These are phyloP conservation scores for Escovopsis sp. DNA, from an alignment of 2,329 filamentous ascomycete species.

Conservation along the genomic window DNA sequence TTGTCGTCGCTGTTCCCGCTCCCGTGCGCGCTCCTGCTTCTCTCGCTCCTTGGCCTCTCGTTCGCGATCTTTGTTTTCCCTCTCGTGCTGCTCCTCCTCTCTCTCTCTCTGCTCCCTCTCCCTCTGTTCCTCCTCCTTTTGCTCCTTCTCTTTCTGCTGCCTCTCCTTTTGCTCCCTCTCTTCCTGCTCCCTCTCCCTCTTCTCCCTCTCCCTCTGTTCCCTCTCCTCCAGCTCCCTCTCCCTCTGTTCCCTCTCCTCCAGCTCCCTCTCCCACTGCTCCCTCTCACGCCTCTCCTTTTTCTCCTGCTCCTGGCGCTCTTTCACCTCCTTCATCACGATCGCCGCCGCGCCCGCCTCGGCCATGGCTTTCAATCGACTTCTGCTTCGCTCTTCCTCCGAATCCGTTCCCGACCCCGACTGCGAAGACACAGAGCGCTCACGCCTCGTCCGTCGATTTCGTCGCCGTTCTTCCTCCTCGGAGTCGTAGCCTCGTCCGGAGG, in stretches of 20 bases:
- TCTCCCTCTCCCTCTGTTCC: conserved; percentile 26
- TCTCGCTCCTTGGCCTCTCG: neutral
- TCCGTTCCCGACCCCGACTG: conserved; percentile 12
- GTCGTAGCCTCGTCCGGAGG: conserved; percentile 27
- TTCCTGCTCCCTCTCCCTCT: conserved; percentile 8
- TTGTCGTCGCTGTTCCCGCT: neutral
- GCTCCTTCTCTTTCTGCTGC: neutral
- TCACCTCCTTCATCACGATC: conserved; percentile 47
- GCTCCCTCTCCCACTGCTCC: conserved; percentile 9
- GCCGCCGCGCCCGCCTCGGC: conserved; percentile 46
- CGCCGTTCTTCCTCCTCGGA: conserved; percentile 32
- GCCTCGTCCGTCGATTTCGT: conserved; percentile 24
- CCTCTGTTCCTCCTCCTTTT: neutral
- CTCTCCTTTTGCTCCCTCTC: neutral
- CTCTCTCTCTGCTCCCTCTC: neutral
- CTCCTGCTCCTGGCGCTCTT: conserved; percentile 32
- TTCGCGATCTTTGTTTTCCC: no score
- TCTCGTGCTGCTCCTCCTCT: neutral
- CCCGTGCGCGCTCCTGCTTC: neutral
- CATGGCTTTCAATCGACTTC: conserved; percentile 38
- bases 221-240: conserved; percentile 39
- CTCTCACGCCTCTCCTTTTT: conserved; percentile 20
- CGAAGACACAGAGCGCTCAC: conserved; percentile 21
- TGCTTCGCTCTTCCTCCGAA: conserved; percentile 33
- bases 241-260: conserved; percentile 6